Conservation (phyloP, 1,284 basidiomycete species). For the Ustilago hordei region DNA sequence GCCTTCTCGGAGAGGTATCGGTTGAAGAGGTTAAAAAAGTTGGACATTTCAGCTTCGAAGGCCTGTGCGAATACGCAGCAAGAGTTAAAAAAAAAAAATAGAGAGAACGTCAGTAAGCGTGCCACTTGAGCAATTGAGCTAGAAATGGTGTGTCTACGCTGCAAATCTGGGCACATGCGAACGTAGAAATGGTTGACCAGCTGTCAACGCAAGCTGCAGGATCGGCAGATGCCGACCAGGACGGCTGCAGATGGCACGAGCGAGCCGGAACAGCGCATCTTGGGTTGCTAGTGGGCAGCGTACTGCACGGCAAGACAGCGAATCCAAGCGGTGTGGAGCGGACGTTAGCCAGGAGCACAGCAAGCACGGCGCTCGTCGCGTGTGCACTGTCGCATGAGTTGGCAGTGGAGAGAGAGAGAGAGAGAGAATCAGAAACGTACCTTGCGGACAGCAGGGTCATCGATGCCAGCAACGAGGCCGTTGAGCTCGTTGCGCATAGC, state of each 20-base stretch:
- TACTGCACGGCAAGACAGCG: no score
- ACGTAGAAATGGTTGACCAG: background rate
- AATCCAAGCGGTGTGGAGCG: no score
- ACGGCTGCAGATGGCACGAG: no score
- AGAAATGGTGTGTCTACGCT: background rate
- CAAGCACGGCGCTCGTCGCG: no score
- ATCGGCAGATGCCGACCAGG: no score
- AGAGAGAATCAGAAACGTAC: conserved; percentile 71
- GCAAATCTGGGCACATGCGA: background rate
- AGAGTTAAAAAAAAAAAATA: background rate
- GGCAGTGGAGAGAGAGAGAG: no score
- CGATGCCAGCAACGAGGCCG: conserved; percentile 79
- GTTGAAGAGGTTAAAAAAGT: conserved; percentile 99
- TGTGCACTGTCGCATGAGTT: no score
- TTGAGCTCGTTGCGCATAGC: conserved; percentile 99
- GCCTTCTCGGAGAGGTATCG: conserved; percentile 96
- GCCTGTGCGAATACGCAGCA: conserved; percentile 73
- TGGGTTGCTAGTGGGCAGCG: no score
- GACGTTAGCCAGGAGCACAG: no score
- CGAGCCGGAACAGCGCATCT: no score
- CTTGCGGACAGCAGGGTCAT: conserved; percentile 77
- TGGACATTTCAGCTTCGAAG: conserved; percentile 98
- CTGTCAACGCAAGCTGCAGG: background rate
- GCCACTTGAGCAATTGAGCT: background rate
- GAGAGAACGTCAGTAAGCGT: conserved; percentile 3